Evolutionary conservation across 176 grass and related monocot genomes (phyloP), one percentile per base, ranked within the genome.

Genomic region (Bromus sterilis): DNA sequence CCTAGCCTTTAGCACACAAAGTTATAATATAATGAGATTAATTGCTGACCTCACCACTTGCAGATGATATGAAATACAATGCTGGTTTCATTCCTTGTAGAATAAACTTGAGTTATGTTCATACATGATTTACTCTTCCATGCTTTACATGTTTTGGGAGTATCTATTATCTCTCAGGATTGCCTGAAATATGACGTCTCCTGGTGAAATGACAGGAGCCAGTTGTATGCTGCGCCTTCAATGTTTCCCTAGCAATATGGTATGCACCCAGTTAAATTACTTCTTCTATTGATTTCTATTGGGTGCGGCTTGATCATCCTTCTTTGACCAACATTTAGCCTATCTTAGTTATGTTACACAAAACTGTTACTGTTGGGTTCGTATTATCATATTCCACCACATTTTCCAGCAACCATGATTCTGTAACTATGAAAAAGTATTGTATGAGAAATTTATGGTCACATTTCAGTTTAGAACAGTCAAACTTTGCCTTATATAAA

Each of bases 231-330:
- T 84, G 64, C 83, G 40, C 15, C 58, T 83, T 49, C 86, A 85
- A 71, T 76, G 74, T 51, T 89, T 80, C 69, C 77, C 71, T 56
- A 56, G 25, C 62, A 86, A 92, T 73, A 58, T 56, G 83, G 90
- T 92, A 89, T 61, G 55, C 9, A 32, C 64, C 64, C 64, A 66
- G 33, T 23, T 66, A 11, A 23, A 37, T 16, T 66, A 35, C 18
- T n/a, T 36, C 7, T 15, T 34, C 61, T 30, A 64, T 9, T 64
- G 0, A 9, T 64, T 18, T 33, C 0, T 64, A 64, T 21, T 11
- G 53, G 8, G 32, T 7, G 1, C 62, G 34, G 30, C 33, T 65
- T 34, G 31, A 65, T 21, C 3, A 2, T 20, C 31, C 3, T 65
- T 65, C 62, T 65, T 34, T 65, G 31, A 34, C 31, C 62, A 34